Conservation (phyloP, 2,329 filamentous ascomycete species). For the Aureobasidium pullulans region DNA sequence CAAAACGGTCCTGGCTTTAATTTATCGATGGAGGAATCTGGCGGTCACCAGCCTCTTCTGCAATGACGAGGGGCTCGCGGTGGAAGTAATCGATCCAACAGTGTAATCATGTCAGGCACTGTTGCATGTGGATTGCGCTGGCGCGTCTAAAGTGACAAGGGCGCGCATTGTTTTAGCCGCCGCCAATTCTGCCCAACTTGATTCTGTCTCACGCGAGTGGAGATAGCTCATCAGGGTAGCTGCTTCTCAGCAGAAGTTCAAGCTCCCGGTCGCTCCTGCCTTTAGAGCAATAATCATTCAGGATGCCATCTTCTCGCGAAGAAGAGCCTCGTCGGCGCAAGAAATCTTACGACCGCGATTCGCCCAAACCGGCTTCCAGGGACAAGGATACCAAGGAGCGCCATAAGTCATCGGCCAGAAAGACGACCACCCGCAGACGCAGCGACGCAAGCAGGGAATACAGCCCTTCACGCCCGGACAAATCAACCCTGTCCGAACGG, state of each 20-base stretch:
- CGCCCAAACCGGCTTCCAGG: slow-evolving; percentile 19
- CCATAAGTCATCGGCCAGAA: slow-evolving; percentile 16
- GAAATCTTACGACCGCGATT: slow-evolving; percentile 30
- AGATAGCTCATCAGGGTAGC: neutral
- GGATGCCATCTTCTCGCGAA: slow-evolving; percentile 12
- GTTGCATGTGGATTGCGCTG: slow-evolving; percentile 5
- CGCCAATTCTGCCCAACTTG: slow-evolving; percentile 3
- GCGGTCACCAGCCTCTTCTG: slow-evolving; percentile 12
- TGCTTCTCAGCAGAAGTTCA: neutral
- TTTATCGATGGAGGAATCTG: neutral
- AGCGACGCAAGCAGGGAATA: slow-evolving; percentile 18
- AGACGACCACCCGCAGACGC: slow-evolving; percentile 16
- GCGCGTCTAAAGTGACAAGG: slow-evolving; percentile 6
- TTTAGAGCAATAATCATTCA: neutral
- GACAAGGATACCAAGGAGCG: slow-evolving; percentile 21
- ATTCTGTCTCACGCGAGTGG: neutral
- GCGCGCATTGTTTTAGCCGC: neutral
- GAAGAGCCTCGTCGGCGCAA: slow-evolving; percentile 28
- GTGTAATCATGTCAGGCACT: slow-evolving; percentile 8
- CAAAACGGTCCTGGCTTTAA: neutral
- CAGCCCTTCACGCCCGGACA: slow-evolving; percentile 15
- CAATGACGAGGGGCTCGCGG: neutral
- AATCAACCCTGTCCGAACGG: slow-evolving; percentile 17
- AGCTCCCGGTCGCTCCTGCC: neutral
- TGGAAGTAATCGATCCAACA: neutral